Conservation (phyloP, 495 filamentous ascomycete genomes). For the Hamigera avellanea region DNA sequence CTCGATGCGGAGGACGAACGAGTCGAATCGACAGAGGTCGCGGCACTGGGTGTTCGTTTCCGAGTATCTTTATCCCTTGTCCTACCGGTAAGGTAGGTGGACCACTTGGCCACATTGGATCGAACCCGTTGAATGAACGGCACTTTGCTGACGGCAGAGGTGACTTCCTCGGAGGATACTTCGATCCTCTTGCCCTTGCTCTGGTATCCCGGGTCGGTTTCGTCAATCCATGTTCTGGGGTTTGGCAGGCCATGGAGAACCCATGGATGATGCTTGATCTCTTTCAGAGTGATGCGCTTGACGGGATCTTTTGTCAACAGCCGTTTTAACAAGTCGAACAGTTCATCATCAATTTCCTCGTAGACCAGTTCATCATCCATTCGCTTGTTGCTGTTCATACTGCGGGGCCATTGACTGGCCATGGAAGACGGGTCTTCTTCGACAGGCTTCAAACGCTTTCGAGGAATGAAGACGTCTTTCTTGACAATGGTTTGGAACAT, state of each 20-base stretch:
- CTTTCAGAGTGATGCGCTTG: constrained; percentile 75
- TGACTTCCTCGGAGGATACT: constrained; percentile 82
- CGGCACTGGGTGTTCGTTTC: constrained; percentile 27
- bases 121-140: constrained; percentile 65
- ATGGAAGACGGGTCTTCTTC: constrained; percentile 40
- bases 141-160: constrained; percentile 78
- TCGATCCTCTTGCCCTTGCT: constrained; percentile 84
- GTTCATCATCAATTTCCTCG: constrained; percentile 71
- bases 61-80: constrained; percentile 43
- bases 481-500: constrained; percentile 86
- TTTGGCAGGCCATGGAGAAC: constrained; percentile 71
- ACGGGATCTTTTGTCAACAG: constrained; percentile 83
- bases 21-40: constrained; percentile 22
- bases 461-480: constrained; percentile 79
- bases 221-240: constrained; percentile 72
- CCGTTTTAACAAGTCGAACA: constrained; percentile 69
- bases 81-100: constrained; percentile 47
- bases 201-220: constrained; percentile 75
- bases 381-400: constrained; percentile 38
- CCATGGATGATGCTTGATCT: constrained; percentile 97
- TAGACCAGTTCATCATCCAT: constrained; percentile 62
- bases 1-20: constrained; percentile 15
- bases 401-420: constrained; percentile 17
- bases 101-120: constrained; percentile 43
- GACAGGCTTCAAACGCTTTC: constrained; percentile 65